Percentiles rank a stretch among this genome's conserved stretches.
phyloP scores from a whole-genome alignment of 176 grass and related monocot species.

The Phoenix dactylifera region DNA sequence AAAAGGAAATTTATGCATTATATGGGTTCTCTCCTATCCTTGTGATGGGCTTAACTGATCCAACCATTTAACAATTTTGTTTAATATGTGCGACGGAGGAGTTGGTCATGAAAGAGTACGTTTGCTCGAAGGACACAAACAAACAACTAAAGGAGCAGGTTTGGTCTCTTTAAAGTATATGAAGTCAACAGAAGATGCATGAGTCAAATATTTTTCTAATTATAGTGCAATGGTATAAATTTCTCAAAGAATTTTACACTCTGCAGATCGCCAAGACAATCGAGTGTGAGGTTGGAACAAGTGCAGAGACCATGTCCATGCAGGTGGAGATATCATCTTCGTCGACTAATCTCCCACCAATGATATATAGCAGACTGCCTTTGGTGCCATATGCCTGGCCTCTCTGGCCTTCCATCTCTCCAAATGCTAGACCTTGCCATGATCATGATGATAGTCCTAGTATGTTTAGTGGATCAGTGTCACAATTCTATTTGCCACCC shows the following conservation, averaged over 20 bases:
- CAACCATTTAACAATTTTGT: neutral
- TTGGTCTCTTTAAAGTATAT: neutral
- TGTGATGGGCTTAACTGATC: no score
- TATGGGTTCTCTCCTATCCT: no score
- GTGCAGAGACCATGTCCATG: neutral
- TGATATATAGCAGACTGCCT: conserved; percentile 6
- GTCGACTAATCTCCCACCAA: conserved; percentile 10
- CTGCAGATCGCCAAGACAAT: no score
- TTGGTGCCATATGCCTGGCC: conserved; percentile 40
- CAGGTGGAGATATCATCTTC: conserved; percentile 13
- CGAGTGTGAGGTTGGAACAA: no score
- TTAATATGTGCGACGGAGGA: conserved; percentile 45
- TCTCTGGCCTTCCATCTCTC: conserved; percentile 24
- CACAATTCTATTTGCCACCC: conserved; percentile 24
- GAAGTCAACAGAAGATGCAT: neutral
- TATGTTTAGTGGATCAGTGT: neutral
- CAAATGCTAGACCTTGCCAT: neutral
- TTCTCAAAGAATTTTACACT: no score
- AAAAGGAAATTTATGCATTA: no score
- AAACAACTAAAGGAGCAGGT: conserved; percentile 81
- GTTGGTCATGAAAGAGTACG: conserved; percentile 48
- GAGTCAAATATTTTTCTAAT: no score
- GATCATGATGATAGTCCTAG: conserved; percentile 15
- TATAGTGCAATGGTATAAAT: no score
- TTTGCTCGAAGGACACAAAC: conserved; percentile 62